Evolutionary conservation across 495 filamentous ascomycete genomes (phyloP).

Genomic region (Hyaloscypha finlandica): DNA sequence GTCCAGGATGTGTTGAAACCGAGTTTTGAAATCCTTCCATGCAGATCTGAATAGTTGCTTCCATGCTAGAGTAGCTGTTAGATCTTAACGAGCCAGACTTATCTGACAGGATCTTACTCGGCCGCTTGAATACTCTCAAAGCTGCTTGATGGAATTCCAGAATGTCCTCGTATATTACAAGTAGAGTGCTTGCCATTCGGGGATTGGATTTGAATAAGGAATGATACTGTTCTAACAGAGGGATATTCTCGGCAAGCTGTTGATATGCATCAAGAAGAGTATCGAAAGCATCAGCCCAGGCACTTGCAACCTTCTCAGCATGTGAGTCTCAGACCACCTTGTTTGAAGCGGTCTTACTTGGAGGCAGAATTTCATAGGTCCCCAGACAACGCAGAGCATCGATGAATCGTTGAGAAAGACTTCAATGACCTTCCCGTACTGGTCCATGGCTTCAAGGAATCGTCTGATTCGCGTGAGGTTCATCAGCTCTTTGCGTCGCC

Average conservation of each 20-base stretch:
- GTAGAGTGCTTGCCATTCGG: conserved; percentile 36
- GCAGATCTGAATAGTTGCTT: conserved; percentile 36
- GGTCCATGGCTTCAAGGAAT: conserved; percentile 45
- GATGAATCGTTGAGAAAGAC: conserved; percentile 38
- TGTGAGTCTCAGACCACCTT: neutral
- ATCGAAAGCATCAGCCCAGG: conserved; percentile 36
- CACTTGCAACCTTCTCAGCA: conserved; percentile 17
- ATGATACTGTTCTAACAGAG: conserved; percentile 39
- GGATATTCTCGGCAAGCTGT: conserved; percentile 43
- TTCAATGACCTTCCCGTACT: conserved; percentile 44
- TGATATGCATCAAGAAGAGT: conserved; percentile 44
- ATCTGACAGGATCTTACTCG: neutral
- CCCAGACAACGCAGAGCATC: conserved; percentile 46
- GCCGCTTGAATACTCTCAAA: conserved; percentile 36
- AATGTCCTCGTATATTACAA: conserved; percentile 47
- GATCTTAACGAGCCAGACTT: neutral
- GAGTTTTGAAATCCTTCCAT: conserved; percentile 44
- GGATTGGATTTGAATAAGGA: conserved; percentile 34
- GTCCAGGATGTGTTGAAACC: conserved; percentile 38
- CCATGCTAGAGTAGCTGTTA: conserved; percentile 33
- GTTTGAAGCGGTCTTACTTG: conserved; percentile 25
- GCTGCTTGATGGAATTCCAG: conserved; percentile 44
- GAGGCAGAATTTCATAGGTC: conserved; percentile 36
- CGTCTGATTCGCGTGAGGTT: conserved; percentile 40
- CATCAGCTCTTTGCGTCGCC: conserved; percentile 34